Evolutionary conservation across 306 rosid genomes (phyloP), one percentile per base, ranked within the genome.

Genomic region (Fragaria iinumae): DNA sequence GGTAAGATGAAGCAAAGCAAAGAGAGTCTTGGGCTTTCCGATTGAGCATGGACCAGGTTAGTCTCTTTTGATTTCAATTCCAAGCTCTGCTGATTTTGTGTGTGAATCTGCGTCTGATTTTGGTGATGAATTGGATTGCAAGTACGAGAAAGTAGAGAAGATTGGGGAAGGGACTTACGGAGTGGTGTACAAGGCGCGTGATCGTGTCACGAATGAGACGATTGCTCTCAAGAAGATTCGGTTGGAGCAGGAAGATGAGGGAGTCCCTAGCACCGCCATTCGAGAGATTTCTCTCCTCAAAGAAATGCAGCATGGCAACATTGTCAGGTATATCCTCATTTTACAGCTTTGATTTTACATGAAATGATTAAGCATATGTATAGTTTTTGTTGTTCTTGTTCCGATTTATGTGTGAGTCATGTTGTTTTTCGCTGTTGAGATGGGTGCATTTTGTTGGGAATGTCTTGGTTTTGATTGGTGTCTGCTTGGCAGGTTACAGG

Each of bases 161-260:
- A 92, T 92, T 49, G 97, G 97, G 4, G 97, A 92, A 83, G 97
- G 97, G 50, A 90, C 97, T 39, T 92, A 92, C 75, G 97, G 97
- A 23, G 97, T 92, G 78, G 97, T 92, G 70, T 92, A 92, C 84
- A 92, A 92, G 90, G 97, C 96, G 68, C 96, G 96, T 73, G 93
- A 92, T 82, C 90, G 91, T 18, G 69, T 73, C 69, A 90, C 97
- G 0, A 90, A 92, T 62, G 90, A 92, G 85, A 92, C 93, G 48
- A 89, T 90, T 76, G 97, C 97, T 1, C 83, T 92, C 69, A 92
- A 92, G 91, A 92, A 92, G 83, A 92, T 92, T 87, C 96, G 97
- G 11, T 80, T 92, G 79, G 97, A 92, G 87, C 97, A 92, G 82
- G 97, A 90, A 79, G 97, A 92, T 45, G 97, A 92, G 80, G 96